phyloP scores from a whole-genome alignment of 2,329 filamentous ascomycete genomes.

The Tolypocladium guangdongense region DNA sequence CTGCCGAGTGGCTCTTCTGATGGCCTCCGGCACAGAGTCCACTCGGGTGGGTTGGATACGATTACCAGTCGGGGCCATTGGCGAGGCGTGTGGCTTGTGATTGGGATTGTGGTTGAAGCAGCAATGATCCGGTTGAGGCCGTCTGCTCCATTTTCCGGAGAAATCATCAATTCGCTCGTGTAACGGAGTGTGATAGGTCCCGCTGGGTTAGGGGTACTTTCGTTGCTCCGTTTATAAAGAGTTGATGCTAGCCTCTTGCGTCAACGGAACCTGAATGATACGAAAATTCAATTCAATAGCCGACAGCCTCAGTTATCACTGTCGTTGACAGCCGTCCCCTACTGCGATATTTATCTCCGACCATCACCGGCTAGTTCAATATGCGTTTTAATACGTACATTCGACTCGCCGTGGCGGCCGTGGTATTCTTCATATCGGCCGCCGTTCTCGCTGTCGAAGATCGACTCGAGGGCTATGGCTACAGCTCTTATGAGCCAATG shows the following conservation, averaged over 20 bases:
- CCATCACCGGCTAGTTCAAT: too few relatives aligned
- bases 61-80: not conserved
- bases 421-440: not conserved
- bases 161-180: not conserved
- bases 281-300: not conserved
- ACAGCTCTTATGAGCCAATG: not conserved
- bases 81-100: not conserved
- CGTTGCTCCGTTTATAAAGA: not conserved
- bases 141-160: not conserved
- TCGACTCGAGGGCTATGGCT: not conserved
- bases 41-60: not conserved
- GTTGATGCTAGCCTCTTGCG: not conserved
- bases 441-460: not conserved
- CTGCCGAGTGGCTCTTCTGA: not conserved
- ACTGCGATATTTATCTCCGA: not conserved
- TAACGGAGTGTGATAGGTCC: not conserved
- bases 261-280: not conserved
- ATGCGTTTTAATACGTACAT: not conserved
- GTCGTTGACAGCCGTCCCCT: not conserved
- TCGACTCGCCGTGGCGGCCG: not conserved
- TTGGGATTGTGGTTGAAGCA: not conserved
- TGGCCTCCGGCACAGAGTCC: not conserved
- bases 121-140: not conserved
- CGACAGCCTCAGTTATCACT: not conserved
- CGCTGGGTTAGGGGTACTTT: too few relatives aligned